Evolutionary conservation across 1,284 basidiomycete species (phyloP), one percentile per base, ranked within the genome.

Genomic region (Ceratobasidium sp.): DNA sequence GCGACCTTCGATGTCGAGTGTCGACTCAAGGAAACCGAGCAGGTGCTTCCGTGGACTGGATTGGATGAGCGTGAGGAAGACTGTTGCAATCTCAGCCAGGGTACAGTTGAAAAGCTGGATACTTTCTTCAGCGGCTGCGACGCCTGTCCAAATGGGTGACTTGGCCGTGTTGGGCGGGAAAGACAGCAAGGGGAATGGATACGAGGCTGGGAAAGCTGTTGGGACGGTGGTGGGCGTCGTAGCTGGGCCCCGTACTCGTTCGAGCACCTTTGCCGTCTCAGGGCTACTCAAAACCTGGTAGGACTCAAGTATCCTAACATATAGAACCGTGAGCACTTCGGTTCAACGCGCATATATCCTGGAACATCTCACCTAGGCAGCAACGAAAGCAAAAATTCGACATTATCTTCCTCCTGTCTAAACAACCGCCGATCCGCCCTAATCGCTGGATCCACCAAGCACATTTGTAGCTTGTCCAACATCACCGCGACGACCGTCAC

Each of bases 161-260:
- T 83, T 82, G 74, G 84, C 77, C 73, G 83, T 77, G 77, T 88
- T 83, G 58, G 93, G 86, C 71, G 88, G 81, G 51, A 88, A 85
- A 0, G 92, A 85, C 11, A 95, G 79, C 3, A 98, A 84, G 0
- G 94, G 90, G 80, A 98, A 96, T 0, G 96, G 96, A 78, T 98
- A 95, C 0, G 94, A 91, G 73, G 94, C 90, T 0, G 96, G 96
- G 81, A 98, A 98, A 1, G 93, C 90, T 70, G 94, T 88, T 0
- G 95, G 95, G 3, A 88, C 81, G 2, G 84, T 78, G 33, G 88
- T 83, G 59, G 89, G 87, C 28, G 86, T 82, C 0, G 90, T 87
- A 0, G 87, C 83, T 0, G 86, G 83, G 0, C 88, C 85, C 54
- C 86, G 86, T 53, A 86, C 87, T 42, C 87, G 87, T 77, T 92